These are phyloP conservation scores for Trichoderma harzianum DNA, from an alignment of 2,329 filamentous ascomycete species.

Conservation along the genomic window DNA sequence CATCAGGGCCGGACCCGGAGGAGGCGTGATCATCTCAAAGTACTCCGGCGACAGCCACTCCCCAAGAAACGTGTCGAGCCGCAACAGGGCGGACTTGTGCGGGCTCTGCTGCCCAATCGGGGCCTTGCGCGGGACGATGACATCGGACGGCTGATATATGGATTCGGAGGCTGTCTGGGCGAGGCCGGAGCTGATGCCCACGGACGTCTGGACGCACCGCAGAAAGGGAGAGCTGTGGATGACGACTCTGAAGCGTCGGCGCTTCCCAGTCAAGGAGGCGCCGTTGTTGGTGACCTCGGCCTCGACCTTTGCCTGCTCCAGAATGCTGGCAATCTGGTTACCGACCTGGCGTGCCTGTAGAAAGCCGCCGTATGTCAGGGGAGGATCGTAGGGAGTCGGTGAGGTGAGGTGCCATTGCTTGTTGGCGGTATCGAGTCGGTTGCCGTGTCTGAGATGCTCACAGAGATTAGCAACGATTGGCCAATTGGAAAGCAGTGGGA, in stretches of 20 bases:
- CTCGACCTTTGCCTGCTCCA: constrained; percentile 50
- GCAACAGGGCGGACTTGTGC: constrained; percentile 60
- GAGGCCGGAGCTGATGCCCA: constrained; percentile 83
- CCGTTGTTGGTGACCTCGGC: constrained; percentile 32
- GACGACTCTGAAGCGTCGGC: constrained; percentile 70
- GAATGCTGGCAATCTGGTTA: constrained; percentile 73
- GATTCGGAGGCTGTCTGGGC: constrained; percentile 50
- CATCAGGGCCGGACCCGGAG: constrained; percentile 83
- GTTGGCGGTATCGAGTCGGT: constrained; percentile 90
- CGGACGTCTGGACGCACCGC: constrained; percentile 86
- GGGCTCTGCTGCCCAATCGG: constrained; percentile 27
- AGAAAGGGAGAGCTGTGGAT: constrained; percentile 93
- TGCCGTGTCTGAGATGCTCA: constrained; percentile 67
- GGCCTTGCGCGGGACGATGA: constrained; percentile 33
- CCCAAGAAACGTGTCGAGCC: constrained; percentile 87
- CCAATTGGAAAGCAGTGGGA: neutral
- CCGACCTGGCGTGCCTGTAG: constrained; percentile 80
- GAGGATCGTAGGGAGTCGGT: constrained; percentile 91
- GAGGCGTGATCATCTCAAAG: constrained; percentile 86
- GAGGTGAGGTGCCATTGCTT: constrained; percentile 93
- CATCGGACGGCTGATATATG: constrained; percentile 32
- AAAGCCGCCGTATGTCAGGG: constrained; percentile 92
- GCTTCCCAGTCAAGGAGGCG: constrained; percentile 33
- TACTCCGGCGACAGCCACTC: constrained; percentile 96
- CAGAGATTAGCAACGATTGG: neutral